Percentiles rank a stretch among this genome's conserved stretches.
These are phyloP conservation scores for Corchorus olitorius DNA, from an alignment of 345 rosid genomes.

Conservation along the genomic window DNA sequence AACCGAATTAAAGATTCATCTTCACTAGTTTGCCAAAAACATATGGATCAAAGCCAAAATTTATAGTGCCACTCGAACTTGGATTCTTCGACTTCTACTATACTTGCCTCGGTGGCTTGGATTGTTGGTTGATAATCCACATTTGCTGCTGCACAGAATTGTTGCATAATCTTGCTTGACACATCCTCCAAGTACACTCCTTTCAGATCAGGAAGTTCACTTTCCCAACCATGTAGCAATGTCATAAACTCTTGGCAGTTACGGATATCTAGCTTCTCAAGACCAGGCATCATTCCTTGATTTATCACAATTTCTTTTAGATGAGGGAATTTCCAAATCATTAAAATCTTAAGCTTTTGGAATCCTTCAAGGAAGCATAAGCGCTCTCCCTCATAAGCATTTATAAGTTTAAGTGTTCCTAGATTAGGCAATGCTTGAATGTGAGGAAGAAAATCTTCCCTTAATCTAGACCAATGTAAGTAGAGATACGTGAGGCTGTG, in stretches of 20 bases:
- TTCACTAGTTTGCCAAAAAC: no score
- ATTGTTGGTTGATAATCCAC: neutral
- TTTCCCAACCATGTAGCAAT: constrained; percentile 26
- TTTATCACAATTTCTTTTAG: constrained; percentile 23
- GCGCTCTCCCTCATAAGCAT: constrained; percentile 24
- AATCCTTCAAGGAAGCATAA: constrained; percentile 31
- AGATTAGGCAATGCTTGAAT: constrained; percentile 34
- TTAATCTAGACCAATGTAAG: no score
- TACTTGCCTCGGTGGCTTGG: no score
- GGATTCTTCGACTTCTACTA: no score
- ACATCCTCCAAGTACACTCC: constrained; percentile 28
- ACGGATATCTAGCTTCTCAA: constrained; percentile 25
- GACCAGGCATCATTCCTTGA: constrained; percentile 26
- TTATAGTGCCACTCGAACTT: no score
- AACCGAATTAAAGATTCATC: no score
- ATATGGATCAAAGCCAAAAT: no score
- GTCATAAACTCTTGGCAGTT: neutral
- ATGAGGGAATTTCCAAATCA: constrained; percentile 19
- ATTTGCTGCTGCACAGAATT: constrained; percentile 19
- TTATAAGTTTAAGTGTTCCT: neutral
- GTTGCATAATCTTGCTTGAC: constrained; percentile 22
- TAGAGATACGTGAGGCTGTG: no score
- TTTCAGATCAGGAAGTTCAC: constrained; percentile 19
- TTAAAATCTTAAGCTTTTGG: constrained; percentile 24
- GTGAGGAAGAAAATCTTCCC: no score